Conservation (phyloP, 2,329 filamentous ascomycete genomes). For the Elsinoe australis region DNA sequence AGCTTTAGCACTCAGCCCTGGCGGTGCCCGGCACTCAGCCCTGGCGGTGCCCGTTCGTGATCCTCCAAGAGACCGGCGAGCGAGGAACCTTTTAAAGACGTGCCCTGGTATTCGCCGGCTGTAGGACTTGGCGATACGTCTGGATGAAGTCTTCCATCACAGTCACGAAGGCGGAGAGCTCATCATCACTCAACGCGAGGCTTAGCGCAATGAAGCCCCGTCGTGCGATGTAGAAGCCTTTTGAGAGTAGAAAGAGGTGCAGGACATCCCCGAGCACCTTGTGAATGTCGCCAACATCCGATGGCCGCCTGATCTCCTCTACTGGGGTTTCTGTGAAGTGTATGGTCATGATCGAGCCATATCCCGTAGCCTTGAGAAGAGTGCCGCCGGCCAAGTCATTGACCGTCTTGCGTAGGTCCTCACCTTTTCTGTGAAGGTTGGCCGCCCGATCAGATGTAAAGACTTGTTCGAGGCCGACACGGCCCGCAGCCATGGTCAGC, state of each 20-base stretch:
- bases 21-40: too few relatives aligned
- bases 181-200: slow-evolving; percentile 29
- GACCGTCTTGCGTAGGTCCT: slow-evolving; percentile 27
- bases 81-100: too few relatives aligned
- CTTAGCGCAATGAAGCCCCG: slow-evolving; percentile 33
- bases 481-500: slow-evolving; percentile 52
- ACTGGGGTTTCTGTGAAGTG: slow-evolving; percentile 29
- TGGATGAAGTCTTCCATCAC: slow-evolving; percentile 8
- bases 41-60: too few relatives aligned
- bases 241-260: slow-evolving; percentile 33
- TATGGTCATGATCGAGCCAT: slow-evolving; percentile 33
- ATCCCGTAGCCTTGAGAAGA: slow-evolving; percentile 32
- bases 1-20: too few relatives aligned
- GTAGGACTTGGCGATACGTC: neutral
- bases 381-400: slow-evolving; percentile 28
- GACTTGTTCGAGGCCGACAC: slow-evolving; percentile 33
- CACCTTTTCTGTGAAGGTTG: slow-evolving; percentile 30
- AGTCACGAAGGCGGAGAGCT: slow-evolving; percentile 30
- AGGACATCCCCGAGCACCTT: slow-evolving; percentile 30
- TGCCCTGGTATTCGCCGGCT: neutral
- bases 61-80: too few relatives aligned
- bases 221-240: slow-evolving; percentile 32
- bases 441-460: slow-evolving; percentile 30
- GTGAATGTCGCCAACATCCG: slow-evolving; percentile 24
- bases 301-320: slow-evolving; percentile 23